Base-by-base conservation (phyloP, 1,284 basidiomycete species). In the Sporisorium scitamineum region DNA sequence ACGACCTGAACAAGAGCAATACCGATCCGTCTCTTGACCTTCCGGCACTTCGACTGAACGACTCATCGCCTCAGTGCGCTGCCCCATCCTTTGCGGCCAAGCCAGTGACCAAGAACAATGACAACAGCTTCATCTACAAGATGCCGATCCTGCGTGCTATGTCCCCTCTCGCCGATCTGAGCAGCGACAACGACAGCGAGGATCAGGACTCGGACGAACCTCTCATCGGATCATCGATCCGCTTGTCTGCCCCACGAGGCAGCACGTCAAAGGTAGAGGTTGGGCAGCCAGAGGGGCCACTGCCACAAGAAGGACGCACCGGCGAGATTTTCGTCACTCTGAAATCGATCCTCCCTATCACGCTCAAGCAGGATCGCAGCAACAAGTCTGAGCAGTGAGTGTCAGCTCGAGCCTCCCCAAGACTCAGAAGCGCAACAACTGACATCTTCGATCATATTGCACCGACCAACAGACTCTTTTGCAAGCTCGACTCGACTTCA, bases 141-240 rank as follows among this genome's bases (percentile, higher is more conserved):
- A 74, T 74, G 66, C 71, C 71, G 2, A 48, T 69, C 29, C 62
- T 74, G 2, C 65, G 71, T 16, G 34, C 48, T 37, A 74, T 74
- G 66, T 65, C 72, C 32, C 67, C 72, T 20, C 56, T 75, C 5
- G 62, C 51, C 5, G 72, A 75, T 48, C 53, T 65, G 47, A 70
- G 66, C 63, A 75, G 72, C 61, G 67, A 75, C 63, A 75, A 67
- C 61, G 67, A 75, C 42, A 70, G 72, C 62, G 72, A 62, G 16
- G 67, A 63, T 10, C 58, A 61, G 1, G 39, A 61, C 16, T 39
- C 37, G 6, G 54, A 63, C 24, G 44, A 50, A 34, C 51, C 50
- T 11, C 54, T 51, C 9, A 54, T 27, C 9, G 22, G 22, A 7
- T 16, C 54, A 6, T 42, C 54, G 8, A 32, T 26, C 18, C 16